Evolutionary conservation across 1,284 basidiomycete species (phyloP), one percentile per base, ranked within the genome.

Genomic region (Stygiomarasmius scandens): DNA sequence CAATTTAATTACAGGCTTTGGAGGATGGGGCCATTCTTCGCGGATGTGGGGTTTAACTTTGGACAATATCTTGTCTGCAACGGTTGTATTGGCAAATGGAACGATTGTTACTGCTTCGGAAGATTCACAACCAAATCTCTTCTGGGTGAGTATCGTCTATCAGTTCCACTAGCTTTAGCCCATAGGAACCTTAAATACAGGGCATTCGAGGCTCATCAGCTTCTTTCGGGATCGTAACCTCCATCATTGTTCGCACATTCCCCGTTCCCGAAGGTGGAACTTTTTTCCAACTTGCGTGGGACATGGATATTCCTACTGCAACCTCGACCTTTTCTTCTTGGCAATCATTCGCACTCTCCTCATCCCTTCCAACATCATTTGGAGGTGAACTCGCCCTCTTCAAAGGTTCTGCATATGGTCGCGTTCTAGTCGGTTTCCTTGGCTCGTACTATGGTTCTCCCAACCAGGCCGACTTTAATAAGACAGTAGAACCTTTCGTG

Each of bases 141-240:
- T 79, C 63, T 81, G 76, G 74, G 79, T 77, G 63, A 32, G 16
- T 16, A 8, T 34, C 32, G 14, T 8, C 32, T 34, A 34, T 8
- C n/a, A n/a, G n/a, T n/a, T n/a, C n/a, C n/a, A n/a, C n/a, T n/a
- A n/a, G n/a, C n/a, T n/a, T n/a, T n/a, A n/a, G n/a, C n/a, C n/a
- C n/a, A n/a, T n/a, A n/a, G n/a, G n/a, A n/a, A n/a, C n/a, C n/a
- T n/a, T n/a, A n/a, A n/a, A n/a, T n/a, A n/a, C n/a, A 80, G 78
- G 80, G 73, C 6, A 67, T 83, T 55, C 74, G 79, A n/a, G 81
- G 81, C 2, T 72, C 79, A 2, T 78, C 74, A 0, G 67, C 74
- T 2, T 80, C 79, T 1, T 79, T 80, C 58, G 80, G 78, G 1
- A 79, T 82, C 49, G 74, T 76, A 12, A 80, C 79, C 19, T 74